Base-by-base conservation (phyloP, 768 basidiomycete genomes). In the Lepiota subincarnata region DNA sequence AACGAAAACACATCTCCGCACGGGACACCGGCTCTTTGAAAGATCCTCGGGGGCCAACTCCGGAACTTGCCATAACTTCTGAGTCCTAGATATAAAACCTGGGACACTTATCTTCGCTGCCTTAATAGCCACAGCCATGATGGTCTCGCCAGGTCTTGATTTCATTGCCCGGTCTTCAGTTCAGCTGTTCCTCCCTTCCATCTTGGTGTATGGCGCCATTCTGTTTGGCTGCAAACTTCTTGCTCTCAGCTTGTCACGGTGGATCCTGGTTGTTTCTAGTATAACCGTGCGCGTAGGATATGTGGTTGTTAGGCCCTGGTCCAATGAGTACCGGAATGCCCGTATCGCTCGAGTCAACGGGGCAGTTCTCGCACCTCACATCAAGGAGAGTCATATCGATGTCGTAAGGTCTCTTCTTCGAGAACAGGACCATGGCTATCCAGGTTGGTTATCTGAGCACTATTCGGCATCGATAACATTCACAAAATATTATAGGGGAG, bases 291-390 rank as follows among this genome's bases (percentile, higher is more conserved):
- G 39, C 18, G 26, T 54, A 26, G 12, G 31, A 13, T 39, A 48
- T 20, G 13, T 54, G 10, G n/a, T 34, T 7, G 37, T 42, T 28
- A 48, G 34, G 35, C 38, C 45, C 4, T 24, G 8, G 8, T 18
- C 48, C 6, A 24, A 41, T 13, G 22, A 47, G 12, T 38, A 34
- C 34, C 35, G 34, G 24, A 54, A 48, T 13, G 13, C 45, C 8
- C 62, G 60, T 36, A 57, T 54, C 24, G 72, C 73, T 3, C 63
- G 63, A 18, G 64, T 64, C 22, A 50, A 58, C 24, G 70, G 69
- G n/a, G 71, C 73, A 2, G 60, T 64, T 6, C 38, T 72, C 6
- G 64, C 68, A 6, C 72, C 73, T 2, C 55, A 56, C 12, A 63
- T 73, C 31, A 61, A 64, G 35, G 60, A 63, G 50, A 66, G 60